Evolutionary conservation across 2,329 filamentous ascomycete species (phyloP), one percentile per base, ranked within the genome.

Genomic region (Exophiala bonariae): DNA sequence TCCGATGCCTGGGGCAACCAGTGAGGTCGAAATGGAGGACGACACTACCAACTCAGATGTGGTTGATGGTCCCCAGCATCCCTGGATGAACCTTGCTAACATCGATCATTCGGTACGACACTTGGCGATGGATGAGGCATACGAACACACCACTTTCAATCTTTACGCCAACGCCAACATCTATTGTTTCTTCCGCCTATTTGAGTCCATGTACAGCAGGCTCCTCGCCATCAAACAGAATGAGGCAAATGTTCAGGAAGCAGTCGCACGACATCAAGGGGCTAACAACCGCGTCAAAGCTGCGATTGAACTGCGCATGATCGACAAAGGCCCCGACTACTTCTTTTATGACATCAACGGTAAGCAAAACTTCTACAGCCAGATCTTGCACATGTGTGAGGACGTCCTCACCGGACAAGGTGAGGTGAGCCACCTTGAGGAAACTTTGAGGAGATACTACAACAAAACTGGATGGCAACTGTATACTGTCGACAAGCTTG

Each of bases 141-240:
- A 93, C 69, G 78, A 79, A 57, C 87, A 91, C 37, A 83, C 83
- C 9, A 84, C 82, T 69, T 95, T 89, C 73, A 92, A 92, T 64
- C 82, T 97, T 64, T 99, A 95, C 72, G 86, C 85, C 65, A 97
- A 96, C 66, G 81, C 89, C 60, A 89, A 86, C 3, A 85, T 99
- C 50, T 96, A 90, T 64, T 91, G 93, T 68, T 97, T 99, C 76
- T 87, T 99, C 73, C 88, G 86, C 58, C 85, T 96, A 52, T 93
- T 99, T 66, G 83, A 96, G 63, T 87, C 86, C n/a, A 75, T 99
- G 4, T 97, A 96, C 69, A 82, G 84, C 61, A 84, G 93, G 32
- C 77, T 99, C 11, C 76, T 86, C 54, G 86, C 87, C 51, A 82
- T 97, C 66, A 97, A 97, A 72, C 77, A 85, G 49, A 85, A 85